phyloP scores from a whole-genome alignment of 73 alveolate species.

The Symbiodinium pilosum region DNA sequence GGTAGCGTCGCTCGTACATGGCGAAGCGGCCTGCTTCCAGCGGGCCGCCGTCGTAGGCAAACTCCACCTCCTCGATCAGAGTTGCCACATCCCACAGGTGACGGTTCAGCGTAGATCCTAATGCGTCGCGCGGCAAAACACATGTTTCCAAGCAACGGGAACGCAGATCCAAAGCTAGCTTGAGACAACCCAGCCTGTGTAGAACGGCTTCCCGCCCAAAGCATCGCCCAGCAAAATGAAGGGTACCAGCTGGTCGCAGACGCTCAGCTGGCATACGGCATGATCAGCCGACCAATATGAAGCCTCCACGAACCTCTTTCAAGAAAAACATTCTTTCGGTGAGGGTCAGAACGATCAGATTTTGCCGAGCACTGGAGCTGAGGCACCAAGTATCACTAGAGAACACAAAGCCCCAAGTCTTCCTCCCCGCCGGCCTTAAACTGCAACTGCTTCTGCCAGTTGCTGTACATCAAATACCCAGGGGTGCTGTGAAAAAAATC shows the following conservation, averaged over 20 bases:
- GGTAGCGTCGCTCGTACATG: slow-evolving; percentile 78
- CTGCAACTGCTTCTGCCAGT: no score
- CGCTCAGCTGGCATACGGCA: slow-evolving; percentile 12
- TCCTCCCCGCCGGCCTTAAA: no score
- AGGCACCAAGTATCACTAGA: no score
- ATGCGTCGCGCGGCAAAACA: slow-evolving; percentile 22
- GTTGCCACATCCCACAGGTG: slow-evolving; percentile 93
- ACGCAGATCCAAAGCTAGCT: neutral
- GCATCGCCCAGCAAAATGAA: slow-evolving; percentile 80
- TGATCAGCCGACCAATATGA: slow-evolving; percentile 87
- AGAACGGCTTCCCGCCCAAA: slow-evolving; percentile 80
- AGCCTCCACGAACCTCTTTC: slow-evolving; percentile 48
- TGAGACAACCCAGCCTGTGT: slow-evolving; percentile 34
- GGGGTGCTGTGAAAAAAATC: no score
- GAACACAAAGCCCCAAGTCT: no score
- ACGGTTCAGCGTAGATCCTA: slow-evolving; percentile 73
- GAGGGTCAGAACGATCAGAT: no score
- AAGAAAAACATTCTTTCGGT: neutral
- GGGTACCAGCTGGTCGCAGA: slow-evolving; percentile 5
- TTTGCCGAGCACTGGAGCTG: no score
- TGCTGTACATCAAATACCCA: no score
- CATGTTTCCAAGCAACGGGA: neutral
- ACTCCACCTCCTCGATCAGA: slow-evolving; percentile 79
- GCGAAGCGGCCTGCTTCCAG: slow-evolving; percentile 39
- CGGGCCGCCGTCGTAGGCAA: slow-evolving; percentile 84